phyloP scores from a whole-genome alignment of 768 basidiomycete genomes.

The Amanita inopinata region DNA sequence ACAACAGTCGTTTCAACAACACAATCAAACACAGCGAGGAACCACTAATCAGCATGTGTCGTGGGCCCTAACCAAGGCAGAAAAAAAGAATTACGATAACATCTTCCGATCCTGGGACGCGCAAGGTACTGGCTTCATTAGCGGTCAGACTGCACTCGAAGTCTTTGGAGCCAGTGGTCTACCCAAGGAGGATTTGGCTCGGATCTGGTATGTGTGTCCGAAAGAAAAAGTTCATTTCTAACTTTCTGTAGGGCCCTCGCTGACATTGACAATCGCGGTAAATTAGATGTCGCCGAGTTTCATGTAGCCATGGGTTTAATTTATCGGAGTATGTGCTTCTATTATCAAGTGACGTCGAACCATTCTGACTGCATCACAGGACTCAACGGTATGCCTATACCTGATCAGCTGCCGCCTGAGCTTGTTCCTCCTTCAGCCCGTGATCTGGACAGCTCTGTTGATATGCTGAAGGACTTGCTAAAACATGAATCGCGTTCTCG shows the following conservation, averaged over 20 bases:
- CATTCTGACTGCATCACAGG: slow-evolving; percentile 34
- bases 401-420: slow-evolving; percentile 78
- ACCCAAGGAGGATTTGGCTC: slow-evolving; percentile 80
- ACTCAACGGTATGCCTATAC: slow-evolving; percentile 87
- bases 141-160: slow-evolving; percentile 73
- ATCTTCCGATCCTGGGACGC: slow-evolving; percentile 98
- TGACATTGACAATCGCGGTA: slow-evolving; percentile 89
- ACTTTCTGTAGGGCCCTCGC: slow-evolving; percentile 65
- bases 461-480: slow-evolving; percentile 80
- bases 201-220: slow-evolving; percentile 66
- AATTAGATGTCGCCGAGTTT: slow-evolving; percentile 92
- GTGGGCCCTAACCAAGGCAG: slow-evolving; percentile 80
- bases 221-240: background rate
- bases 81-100: slow-evolving; percentile 94
- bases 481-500: slow-evolving; percentile 76
- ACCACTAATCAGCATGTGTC: slow-evolving; percentile 56
- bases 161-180: slow-evolving; percentile 94
- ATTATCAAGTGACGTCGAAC: background rate
- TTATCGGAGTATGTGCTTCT: slow-evolving; percentile 68
- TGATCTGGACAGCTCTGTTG: slow-evolving; percentile 83
- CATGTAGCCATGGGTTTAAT: slow-evolving; percentile 98
- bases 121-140: slow-evolving; percentile 73
- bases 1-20: slow-evolving; percentile 81
- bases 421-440: slow-evolving; percentile 86
- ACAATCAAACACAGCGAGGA: slow-evolving; percentile 68